Evolutionary conservation across 2,329 filamentous ascomycete genomes (phyloP).

Genomic region (Aureobasidium musti): DNA sequence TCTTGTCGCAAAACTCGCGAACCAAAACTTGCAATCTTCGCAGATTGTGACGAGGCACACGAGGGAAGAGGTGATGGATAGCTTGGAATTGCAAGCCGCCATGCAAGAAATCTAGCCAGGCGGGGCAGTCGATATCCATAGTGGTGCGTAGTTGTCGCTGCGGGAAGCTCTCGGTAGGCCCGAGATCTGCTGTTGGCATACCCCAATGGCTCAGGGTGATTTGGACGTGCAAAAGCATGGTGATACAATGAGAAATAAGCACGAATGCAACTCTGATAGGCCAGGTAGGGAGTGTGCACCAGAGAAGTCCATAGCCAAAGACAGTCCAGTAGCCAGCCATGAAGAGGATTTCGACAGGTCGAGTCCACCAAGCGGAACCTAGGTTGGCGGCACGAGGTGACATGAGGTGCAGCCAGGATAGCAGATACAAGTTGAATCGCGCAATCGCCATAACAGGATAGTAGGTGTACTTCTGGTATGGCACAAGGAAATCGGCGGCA

Average conservation of each 20-base stretch:
- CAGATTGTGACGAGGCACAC: constrained; percentile 68
- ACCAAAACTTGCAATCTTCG: constrained; percentile 62
- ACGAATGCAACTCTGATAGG: constrained; percentile 71
- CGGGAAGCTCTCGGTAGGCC: constrained; percentile 65
- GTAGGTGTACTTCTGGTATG: constrained; percentile 79
- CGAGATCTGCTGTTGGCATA: constrained; percentile 67
- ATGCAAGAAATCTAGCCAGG: constrained; percentile 71
- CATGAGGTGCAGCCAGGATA: constrained; percentile 78
- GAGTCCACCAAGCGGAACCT: constrained; percentile 79
- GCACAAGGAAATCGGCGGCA: constrained; percentile 68
- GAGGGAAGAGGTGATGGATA: constrained; percentile 69
- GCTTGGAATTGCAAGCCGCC: constrained; percentile 73
- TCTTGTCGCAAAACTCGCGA: constrained; percentile 65
- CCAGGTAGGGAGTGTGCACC: constrained; percentile 68
- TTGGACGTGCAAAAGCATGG: constrained; percentile 69
- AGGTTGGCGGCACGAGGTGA: constrained; percentile 69
- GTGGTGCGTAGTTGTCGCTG: constrained; percentile 71
- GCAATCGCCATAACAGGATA: constrained; percentile 79
- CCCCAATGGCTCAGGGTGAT: constrained; percentile 73
- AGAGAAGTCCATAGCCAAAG: constrained; percentile 82
- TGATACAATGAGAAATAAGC: constrained; percentile 64
- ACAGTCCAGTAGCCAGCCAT: constrained; percentile 82
- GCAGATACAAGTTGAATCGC: constrained; percentile 81
- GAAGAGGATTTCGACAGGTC: constrained; percentile 75
- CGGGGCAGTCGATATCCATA: constrained; percentile 72